Percentiles rank a stretch among this genome's conserved stretches.
phyloP scores from a whole-genome alignment of 306 rosid species.

The Prosopis cineraria region DNA sequence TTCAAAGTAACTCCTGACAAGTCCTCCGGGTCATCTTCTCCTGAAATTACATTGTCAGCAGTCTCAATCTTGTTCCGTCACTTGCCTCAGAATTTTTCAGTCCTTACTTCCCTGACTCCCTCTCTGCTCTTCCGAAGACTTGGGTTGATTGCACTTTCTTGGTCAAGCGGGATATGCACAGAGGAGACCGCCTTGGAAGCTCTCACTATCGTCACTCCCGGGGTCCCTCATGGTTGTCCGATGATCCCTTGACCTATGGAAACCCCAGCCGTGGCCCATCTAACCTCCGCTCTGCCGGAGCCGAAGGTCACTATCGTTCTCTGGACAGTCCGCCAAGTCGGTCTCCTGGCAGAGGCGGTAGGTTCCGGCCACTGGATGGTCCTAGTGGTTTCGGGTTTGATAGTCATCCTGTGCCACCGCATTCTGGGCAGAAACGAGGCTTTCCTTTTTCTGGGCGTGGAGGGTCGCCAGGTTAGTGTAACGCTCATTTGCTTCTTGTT shows the following conservation, averaged over 20 bases:
- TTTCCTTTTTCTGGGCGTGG: constrained; percentile 60
- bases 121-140: constrained; percentile 20
- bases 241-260: constrained; percentile 57
- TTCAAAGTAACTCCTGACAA: background rate
- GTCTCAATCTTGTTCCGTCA: background rate
- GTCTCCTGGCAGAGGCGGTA: constrained; percentile 52
- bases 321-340: constrained; percentile 68
- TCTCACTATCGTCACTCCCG: constrained; percentile 55
- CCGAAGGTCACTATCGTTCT: constrained; percentile 37
- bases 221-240: constrained; percentile 67
- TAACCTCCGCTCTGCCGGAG: constrained; percentile 41
- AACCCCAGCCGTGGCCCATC: constrained; percentile 55
- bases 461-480: constrained; percentile 66
- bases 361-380: constrained; percentile 48
- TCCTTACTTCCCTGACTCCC: background rate
- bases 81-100: background rate
- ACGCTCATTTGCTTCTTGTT: background rate
- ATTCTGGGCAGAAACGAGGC: constrained; percentile 81
- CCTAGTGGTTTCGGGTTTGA: constrained; percentile 53
- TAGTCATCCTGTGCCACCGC: constrained; percentile 44
- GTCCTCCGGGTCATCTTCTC: background rate
- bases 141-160: constrained; percentile 46
- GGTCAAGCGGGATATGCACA: constrained; percentile 87
- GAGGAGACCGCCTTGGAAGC: constrained; percentile 74
- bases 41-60: too few species aligned